These are phyloP conservation scores for Colletotrichum lentis DNA, from an alignment of 2,329 filamentous ascomycete species.

Conservation along the genomic window DNA sequence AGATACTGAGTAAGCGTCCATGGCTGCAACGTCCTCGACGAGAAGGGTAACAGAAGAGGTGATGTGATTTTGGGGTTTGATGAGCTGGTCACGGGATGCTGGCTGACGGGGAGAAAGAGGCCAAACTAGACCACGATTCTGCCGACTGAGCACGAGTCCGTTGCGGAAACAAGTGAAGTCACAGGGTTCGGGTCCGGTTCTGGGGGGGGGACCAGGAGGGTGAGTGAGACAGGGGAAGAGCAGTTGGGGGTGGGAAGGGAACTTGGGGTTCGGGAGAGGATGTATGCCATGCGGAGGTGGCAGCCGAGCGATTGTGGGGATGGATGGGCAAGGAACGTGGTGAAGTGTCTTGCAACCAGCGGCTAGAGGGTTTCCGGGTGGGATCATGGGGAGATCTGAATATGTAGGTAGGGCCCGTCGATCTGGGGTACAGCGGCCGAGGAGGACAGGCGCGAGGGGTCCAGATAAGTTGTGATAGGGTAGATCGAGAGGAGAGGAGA, in stretches of 20 bases:
- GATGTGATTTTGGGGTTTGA: conserved; percentile 5
- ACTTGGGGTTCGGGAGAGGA: conserved; percentile 8
- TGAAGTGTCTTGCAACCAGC: conserved; percentile 31
- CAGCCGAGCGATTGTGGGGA: conserved; percentile 20
- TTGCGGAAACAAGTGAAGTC: conserved; percentile 11
- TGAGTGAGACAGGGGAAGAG: conserved; percentile 21
- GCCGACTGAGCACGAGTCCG: conserved; percentile 12
- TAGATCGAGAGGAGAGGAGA: background rate
- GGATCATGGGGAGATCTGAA: conserved; percentile 24
- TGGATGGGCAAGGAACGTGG: conserved; percentile 24
- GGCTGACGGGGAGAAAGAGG: conserved; percentile 1
- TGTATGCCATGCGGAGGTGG: conserved; percentile 28
- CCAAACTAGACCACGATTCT: conserved; percentile 27
- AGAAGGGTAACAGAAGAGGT: background rate
- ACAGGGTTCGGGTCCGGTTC: conserved; percentile 7
- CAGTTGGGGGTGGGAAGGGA: background rate
- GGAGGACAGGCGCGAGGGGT: conserved; percentile 27
- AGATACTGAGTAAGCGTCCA: conserved; percentile 64
- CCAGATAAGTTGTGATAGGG: conserved; percentile 26
- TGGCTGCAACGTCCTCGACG: conserved; percentile 39
- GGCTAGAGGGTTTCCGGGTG: conserved; percentile 17
- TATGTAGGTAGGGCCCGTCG: conserved; percentile 12
- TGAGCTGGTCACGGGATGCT: conserved; percentile 4
- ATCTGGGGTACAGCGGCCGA: conserved; percentile 12
- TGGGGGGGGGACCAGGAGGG: conserved; percentile 3